Conservation (phyloP, 768 basidiomycete species). For the Boletus reticuloceps region DNA sequence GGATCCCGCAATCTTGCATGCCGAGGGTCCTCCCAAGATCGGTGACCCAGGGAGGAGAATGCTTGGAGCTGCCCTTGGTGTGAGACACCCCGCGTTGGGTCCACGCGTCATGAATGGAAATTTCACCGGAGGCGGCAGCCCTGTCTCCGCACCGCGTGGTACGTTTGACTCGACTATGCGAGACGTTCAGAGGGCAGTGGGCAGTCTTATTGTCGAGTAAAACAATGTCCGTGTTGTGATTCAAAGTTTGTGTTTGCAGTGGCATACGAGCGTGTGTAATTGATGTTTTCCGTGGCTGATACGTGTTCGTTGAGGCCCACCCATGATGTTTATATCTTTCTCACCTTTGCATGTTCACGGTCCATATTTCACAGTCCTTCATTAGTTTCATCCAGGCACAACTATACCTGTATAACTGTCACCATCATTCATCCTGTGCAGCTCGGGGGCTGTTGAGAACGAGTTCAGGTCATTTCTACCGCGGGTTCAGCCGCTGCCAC, state of each 20-base stretch:
- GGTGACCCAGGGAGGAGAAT: slow-evolving; percentile 89
- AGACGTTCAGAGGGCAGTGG: slow-evolving; percentile 75
- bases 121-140: slow-evolving; percentile 34
- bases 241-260: slow-evolving; percentile 13
- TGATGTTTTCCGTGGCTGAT: slow-evolving; percentile 20
- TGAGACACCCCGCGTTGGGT: slow-evolving; percentile 73
- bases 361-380: slow-evolving; percentile 28
- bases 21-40: slow-evolving; percentile 66
- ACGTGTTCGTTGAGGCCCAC: slow-evolving; percentile 6
- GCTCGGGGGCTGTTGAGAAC: background rate
- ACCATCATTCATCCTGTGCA: slow-evolving; percentile 5
- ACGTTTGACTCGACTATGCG: slow-evolving; percentile 57
- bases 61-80: slow-evolving; percentile 81
- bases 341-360: slow-evolving; percentile 11
- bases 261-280: slow-evolving; percentile 20
- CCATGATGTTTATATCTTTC: slow-evolving; percentile 14
- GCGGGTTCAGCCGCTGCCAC: background rate
- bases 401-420: slow-evolving; percentile 22
- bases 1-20: slow-evolving; percentile 66
- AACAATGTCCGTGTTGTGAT: slow-evolving; percentile 6
- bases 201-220: slow-evolving; percentile 74
- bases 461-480: background rate
- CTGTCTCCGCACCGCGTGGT: slow-evolving; percentile 28
- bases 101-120: slow-evolving; percentile 52
- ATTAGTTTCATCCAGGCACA: slow-evolving; percentile 26